Evolutionary conservation across 2,329 filamentous ascomycete species (phyloP), one percentile per base, ranked within the genome.

Genomic region (Cercospora janseana): DNA sequence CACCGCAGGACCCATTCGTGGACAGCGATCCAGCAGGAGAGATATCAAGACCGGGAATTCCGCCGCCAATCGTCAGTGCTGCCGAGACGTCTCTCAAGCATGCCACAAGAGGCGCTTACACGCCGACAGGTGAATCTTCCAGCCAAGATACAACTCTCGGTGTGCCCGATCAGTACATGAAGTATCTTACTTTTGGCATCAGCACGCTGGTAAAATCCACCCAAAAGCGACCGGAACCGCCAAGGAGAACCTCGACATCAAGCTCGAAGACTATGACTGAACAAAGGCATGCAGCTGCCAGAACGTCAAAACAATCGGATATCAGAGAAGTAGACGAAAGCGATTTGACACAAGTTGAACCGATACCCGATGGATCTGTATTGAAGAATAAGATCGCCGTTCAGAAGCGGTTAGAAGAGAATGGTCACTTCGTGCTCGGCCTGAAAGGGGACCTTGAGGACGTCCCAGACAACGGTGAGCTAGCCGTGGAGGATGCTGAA

Each of bases 341-440:
- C 28, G 31, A 26, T 6, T 23, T 53, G 9, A 46, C 53, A 3
- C 46, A 68, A 20, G n/a, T 67, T 7, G 66, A 70, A 5, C 66
- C 66, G 1, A 62, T 60, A 13, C 65, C 67, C 4, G 72, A 75
- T 34, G 65, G 73, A 7, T 69, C 73, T 41, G 53, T 62, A 16
- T 74, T 84, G 60, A 77, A 84, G 62, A 79, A 77, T 56, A 86
- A 82, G 60, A 73, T 88, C 44, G 87, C 83, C 61, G 55, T 56
- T 1, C 73, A 75, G 46, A 69, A 71, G 23, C 64, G 53, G 9
- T 63, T 62, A 12, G 75, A 77, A 53, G 73, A 73, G 49, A 59
- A 64, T n/a, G 78, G 77, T 0, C 75, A 78, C 56, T 91, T 82
- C 60, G 71, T 90, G 16, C 79, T 91, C 49, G 86, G 86, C 0